Conservation (phyloP, 2,329 filamentous ascomycete genomes). For the Alternaria ethzedia region DNA sequence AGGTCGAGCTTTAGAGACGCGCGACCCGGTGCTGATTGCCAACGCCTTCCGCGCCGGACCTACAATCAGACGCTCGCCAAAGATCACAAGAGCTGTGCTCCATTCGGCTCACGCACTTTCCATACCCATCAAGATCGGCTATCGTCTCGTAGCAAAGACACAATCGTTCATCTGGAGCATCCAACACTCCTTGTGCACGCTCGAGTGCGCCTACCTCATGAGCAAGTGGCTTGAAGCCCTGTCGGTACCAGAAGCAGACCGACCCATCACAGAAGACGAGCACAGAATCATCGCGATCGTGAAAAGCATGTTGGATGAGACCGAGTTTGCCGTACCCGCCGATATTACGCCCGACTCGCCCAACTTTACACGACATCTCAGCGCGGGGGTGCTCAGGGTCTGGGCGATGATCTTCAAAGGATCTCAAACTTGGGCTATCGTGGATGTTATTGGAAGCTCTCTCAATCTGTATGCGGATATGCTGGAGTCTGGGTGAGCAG, state of each 20-base stretch:
- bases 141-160: slow-evolving; percentile 48
- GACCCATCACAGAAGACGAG: slow-evolving; percentile 48
- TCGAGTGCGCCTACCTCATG: slow-evolving; percentile 50
- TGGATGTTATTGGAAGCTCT: slow-evolving; percentile 51
- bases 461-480: slow-evolving; percentile 53
- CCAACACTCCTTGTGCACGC: slow-evolving; percentile 49
- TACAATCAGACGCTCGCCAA: slow-evolving; percentile 63
- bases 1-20: slow-evolving; percentile 67
- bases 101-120: slow-evolving; percentile 73
- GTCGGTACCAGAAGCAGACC: slow-evolving; percentile 38
- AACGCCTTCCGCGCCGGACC: slow-evolving; percentile 66
- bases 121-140: slow-evolving; percentile 65
- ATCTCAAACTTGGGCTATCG: slow-evolving; percentile 53
- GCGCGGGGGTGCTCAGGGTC: slow-evolving; percentile 50
- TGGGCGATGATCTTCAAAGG: slow-evolving; percentile 53
- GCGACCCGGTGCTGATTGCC: slow-evolving; percentile 68
- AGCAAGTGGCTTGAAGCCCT: slow-evolving; percentile 51
- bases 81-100: slow-evolving; percentile 68
- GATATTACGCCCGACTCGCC: slow-evolving; percentile 42
- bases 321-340: slow-evolving; percentile 41
- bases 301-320: slow-evolving; percentile 52
- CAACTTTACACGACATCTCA: slow-evolving; percentile 44
- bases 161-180: slow-evolving; percentile 51
- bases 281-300: slow-evolving; percentile 46
- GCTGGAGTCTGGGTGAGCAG: slow-evolving; percentile 43